Base-by-base conservation (phyloP, 2,329 filamentous ascomycete genomes). In the Clonostachys rosea region DNA sequence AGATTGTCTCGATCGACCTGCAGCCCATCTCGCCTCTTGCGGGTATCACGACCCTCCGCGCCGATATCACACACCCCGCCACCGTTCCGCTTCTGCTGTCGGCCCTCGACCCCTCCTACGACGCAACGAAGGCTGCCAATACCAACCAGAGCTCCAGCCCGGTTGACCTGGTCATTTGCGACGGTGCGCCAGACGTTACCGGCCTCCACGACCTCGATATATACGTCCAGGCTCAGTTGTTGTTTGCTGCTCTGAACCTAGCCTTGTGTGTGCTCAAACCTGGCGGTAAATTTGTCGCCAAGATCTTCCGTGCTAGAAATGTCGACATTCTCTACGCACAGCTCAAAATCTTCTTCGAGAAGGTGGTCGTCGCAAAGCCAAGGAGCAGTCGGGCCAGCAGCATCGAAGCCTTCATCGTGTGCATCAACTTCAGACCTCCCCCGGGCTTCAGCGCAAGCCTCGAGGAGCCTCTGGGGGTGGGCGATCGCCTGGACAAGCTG, bases 121-220 rank as follows among this genome's bases (percentile, higher is more conserved):
- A 84, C 45, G 61, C 74, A 3, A 52, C 39, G 47, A 72, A 54
- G 58, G 33, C 47, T 10, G 42, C 55, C 30, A 50, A 53, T n/a
- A 73, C 64, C 51, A 60, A 53, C 14, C 76, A 83, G 54, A 79
- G 86, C 3, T 80, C 84, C 1, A 83, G 90, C 43, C 89, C 87
- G 0, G 92, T 97, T 13, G 94, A 99, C 61, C 79, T 99, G 2
- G 92, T 99, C 20, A 81, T 99, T 52, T 96, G 90, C 49, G 94
- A 99, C 59, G 94, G 94, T 46, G 94, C 94, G 0, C 94, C 94
- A 1, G 94, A 99, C 59, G 94, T 99, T 12, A 99, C 94, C 1
- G 94, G 94, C 17, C 78, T 99, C 2, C 94, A 99, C 65, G 94
- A 99, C 64, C 81, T 99, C 35, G 94, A 99, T 67, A 97, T 97